These are phyloP conservation scores for Yarrowia deformans DNA, from an alignment of 805 yeast genomes.

Conservation along the genomic window DNA sequence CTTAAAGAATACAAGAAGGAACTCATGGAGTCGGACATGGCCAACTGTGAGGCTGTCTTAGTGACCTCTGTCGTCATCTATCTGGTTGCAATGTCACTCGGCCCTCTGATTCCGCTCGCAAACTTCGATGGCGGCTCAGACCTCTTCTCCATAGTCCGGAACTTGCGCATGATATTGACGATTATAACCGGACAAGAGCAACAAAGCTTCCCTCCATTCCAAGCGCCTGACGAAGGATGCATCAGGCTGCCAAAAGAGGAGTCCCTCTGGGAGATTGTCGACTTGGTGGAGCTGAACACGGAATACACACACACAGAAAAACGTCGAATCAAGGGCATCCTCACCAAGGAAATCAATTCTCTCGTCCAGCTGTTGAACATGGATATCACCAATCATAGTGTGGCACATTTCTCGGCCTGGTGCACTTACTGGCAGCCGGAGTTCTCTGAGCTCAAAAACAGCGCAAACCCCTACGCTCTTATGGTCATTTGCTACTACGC, in stretches of 20 bases:
- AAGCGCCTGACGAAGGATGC: slow-evolving; percentile 1
- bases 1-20: not conserved
- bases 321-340: slow-evolving; percentile 3
- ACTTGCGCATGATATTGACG: not conserved
- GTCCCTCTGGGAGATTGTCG: slow-evolving; percentile 27
- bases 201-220: not conserved
- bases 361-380: slow-evolving; percentile 10
- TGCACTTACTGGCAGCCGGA: slow-evolving; percentile 30
- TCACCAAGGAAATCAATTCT: slow-evolving; percentile 23
- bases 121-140: slow-evolving; percentile 24
- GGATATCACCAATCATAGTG: not conserved
- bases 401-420: slow-evolving; percentile 21
- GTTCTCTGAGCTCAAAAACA: not conserved
- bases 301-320: slow-evolving; percentile 1
- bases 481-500: slow-evolving; percentile 22
- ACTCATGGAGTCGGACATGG: not conserved
- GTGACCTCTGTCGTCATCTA: slow-evolving; percentile 10
- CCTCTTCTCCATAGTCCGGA: slow-evolving; percentile 5
- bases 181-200: slow-evolving; percentile 5
- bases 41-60: not conserved
- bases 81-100: slow-evolving; percentile 16
- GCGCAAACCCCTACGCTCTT: slow-evolving; percentile 14
- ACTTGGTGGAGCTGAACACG: slow-evolving; percentile 8
- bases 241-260: slow-evolving; percentile 16
- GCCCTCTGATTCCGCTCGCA: slow-evolving; percentile 14